Evolutionary conservation across 306 rosid species (phyloP).

Genomic region (Oemleria cerasiformis): DNA sequence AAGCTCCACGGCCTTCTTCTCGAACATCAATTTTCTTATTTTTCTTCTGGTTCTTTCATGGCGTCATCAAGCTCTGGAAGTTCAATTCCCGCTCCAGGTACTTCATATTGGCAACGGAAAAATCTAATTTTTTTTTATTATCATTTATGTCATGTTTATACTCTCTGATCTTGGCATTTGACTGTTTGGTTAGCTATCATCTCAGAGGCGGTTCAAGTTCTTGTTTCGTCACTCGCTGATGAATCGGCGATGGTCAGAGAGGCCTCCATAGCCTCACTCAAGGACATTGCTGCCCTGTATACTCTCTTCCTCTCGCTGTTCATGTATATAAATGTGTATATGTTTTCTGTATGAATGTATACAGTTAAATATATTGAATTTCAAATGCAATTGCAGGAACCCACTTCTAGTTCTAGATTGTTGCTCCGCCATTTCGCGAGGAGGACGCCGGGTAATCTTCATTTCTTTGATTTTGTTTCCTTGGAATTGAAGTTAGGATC

Average conservation of each 20-base stretch:
- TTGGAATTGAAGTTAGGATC: conserved; percentile 7
- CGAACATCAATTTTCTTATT: not conserved
- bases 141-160: not conserved
- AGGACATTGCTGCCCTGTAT: conserved; percentile 72
- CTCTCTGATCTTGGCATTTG: conserved; percentile 23
- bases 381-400: conserved; percentile 44
- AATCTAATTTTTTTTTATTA: not conserved
- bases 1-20: not conserved
- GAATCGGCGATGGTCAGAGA: conserved; percentile 72
- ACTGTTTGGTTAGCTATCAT: conserved; percentile 2
- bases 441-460: conserved; percentile 77
- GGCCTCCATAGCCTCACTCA: conserved; percentile 81
- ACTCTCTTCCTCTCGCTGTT: not conserved
- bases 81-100: conserved; percentile 76
- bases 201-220: conserved; percentile 86
- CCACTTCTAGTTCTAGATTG: conserved; percentile 85
- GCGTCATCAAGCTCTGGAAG: conserved; percentile 53
- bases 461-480: not conserved
- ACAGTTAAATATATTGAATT: not conserved
- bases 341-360: not conserved
- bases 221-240: conserved; percentile 74
- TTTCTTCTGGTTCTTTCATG: conserved; percentile 37
- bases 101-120: not conserved
- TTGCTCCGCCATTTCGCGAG: conserved; percentile 75
- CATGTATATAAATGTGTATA: not conserved